phyloP scores from a whole-genome alignment of 2,329 filamentous ascomycete species.

The Rhynchosporium secalis region DNA sequence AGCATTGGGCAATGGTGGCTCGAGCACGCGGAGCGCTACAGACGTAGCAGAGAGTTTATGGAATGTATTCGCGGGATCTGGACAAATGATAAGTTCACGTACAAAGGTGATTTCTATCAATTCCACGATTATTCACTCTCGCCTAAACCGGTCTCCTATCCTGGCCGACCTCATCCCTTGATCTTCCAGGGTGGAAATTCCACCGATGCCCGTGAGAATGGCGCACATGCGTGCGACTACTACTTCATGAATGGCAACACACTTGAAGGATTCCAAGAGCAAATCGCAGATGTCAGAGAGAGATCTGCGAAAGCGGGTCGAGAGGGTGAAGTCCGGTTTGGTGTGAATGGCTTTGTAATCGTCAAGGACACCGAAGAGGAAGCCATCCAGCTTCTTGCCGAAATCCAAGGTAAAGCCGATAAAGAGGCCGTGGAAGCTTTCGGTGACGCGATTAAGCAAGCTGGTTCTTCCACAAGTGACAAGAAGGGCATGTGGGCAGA shows the following conservation, averaged over 20 bases:
- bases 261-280: slow-evolving; percentile 51
- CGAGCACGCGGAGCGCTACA: slow-evolving; percentile 53
- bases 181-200: slow-evolving; percentile 56
- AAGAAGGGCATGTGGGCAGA: slow-evolving; percentile 56
- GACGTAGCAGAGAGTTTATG: slow-evolving; percentile 52
- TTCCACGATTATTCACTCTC: slow-evolving; percentile 52
- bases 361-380: slow-evolving; percentile 51
- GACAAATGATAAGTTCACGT: slow-evolving; percentile 51
- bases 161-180: slow-evolving; percentile 49
- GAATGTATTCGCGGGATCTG: slow-evolving; percentile 52
- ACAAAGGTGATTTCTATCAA: slow-evolving; percentile 53
- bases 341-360: slow-evolving; percentile 52
- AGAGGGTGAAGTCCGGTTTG: slow-evolving; percentile 49
- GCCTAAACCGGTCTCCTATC: slow-evolving; percentile 49
- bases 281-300: slow-evolving; percentile 51
- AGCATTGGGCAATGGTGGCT: slow-evolving; percentile 56
- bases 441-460: slow-evolving; percentile 50
- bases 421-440: slow-evolving; percentile 52
- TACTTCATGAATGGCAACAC: slow-evolving; percentile 60
- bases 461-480: slow-evolving; percentile 48
- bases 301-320: slow-evolving; percentile 47
- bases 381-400: slow-evolving; percentile 49
- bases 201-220: slow-evolving; percentile 51
- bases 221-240: slow-evolving; percentile 49
- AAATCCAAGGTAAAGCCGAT: slow-evolving; percentile 55